phyloP scores from a whole-genome alignment of 805 yeast species.

The Limtongozyma cylindracea region DNA sequence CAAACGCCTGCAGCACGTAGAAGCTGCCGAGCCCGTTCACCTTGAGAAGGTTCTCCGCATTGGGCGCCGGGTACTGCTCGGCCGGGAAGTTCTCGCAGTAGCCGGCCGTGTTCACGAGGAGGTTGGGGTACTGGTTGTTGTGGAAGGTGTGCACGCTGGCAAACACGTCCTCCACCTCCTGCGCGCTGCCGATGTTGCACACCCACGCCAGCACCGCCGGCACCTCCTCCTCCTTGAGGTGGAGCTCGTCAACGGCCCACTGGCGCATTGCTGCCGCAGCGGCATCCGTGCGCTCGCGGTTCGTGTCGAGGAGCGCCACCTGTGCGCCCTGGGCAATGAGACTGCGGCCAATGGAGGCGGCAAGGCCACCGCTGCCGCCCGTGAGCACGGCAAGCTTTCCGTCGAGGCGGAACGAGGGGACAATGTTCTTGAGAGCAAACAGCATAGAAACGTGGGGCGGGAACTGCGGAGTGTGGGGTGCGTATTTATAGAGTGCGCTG shows the following conservation, averaged over 20 bases:
- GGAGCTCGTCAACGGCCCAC: too few relatives aligned
- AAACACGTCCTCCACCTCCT: slow-evolving; percentile 28
- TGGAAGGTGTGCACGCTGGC: slow-evolving; percentile 19
- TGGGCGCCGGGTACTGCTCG: slow-evolving; percentile 45
- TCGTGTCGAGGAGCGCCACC: slow-evolving; percentile 47
- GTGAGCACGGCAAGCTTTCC: slow-evolving; percentile 51
- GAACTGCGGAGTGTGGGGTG: too few relatives aligned
- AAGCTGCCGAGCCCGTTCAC: slow-evolving; percentile 57
- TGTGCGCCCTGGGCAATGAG: slow-evolving; percentile 57
- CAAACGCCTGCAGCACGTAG: slow-evolving; percentile 51
- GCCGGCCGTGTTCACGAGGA: slow-evolving; percentile 63
- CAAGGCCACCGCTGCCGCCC: slow-evolving; percentile 67
- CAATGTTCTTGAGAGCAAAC: slow-evolving; percentile 15
- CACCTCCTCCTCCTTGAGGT: slow-evolving; percentile 14
- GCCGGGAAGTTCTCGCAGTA: slow-evolving; percentile 66
- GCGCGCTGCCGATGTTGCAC: slow-evolving; percentile 48
- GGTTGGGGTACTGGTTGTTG: slow-evolving; percentile 34
- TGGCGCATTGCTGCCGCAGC: too few relatives aligned
- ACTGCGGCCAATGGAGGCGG: slow-evolving; percentile 37
- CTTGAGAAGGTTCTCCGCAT: slow-evolving; percentile 41
- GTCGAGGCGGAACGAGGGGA: slow-evolving; percentile 43
- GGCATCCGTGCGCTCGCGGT: slow-evolving; percentile 27
- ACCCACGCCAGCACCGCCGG: slow-evolving; percentile 33
- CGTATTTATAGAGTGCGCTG: too few relatives aligned
- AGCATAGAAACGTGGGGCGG: slow-evolving; percentile 1